These are phyloP conservation scores for Boletus rufocinnamomeus DNA, from an alignment of 768 basidiomycete species.

Conservation along the genomic window DNA sequence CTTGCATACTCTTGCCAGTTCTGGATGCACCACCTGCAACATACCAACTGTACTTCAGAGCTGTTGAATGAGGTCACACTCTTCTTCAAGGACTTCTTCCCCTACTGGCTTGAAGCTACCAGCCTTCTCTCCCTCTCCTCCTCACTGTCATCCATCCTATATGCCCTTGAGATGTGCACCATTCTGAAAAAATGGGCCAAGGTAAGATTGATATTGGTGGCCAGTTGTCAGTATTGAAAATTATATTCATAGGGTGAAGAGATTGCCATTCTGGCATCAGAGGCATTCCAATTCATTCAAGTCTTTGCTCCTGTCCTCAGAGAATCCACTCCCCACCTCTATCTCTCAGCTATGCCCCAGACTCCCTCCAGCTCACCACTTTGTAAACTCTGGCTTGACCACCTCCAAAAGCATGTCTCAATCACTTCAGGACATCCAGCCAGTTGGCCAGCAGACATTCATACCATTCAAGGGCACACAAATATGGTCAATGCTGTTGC, in stretches of 20 bases:
- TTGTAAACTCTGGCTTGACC: neutral
- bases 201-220: too few species aligned
- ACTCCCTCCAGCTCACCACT: neutral
- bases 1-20: neutral
- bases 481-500: neutral
- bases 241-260: too few species aligned
- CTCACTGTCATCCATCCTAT: neutral
- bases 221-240: too few species aligned
- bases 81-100: conserved; percentile 28
- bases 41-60: conserved; percentile 8
- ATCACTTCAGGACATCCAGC: neutral
- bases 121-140: conserved; percentile 17
- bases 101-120: conserved; percentile 44
- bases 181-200: too few species aligned
- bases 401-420: neutral
- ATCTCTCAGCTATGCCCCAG: too few species aligned
- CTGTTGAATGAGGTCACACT: conserved; percentile 16
- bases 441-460: neutral
- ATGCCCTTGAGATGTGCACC: too few species aligned
- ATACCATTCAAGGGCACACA: neutral
- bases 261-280: too few species aligned
- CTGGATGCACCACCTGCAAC: neutral
- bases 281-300: too few species aligned
- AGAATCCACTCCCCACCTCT: too few species aligned
- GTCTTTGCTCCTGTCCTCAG: too few species aligned